Evolutionary conservation across 2,329 filamentous ascomycete genomes (phyloP).

Genomic region (Colletotrichum sansevieriae): DNA sequence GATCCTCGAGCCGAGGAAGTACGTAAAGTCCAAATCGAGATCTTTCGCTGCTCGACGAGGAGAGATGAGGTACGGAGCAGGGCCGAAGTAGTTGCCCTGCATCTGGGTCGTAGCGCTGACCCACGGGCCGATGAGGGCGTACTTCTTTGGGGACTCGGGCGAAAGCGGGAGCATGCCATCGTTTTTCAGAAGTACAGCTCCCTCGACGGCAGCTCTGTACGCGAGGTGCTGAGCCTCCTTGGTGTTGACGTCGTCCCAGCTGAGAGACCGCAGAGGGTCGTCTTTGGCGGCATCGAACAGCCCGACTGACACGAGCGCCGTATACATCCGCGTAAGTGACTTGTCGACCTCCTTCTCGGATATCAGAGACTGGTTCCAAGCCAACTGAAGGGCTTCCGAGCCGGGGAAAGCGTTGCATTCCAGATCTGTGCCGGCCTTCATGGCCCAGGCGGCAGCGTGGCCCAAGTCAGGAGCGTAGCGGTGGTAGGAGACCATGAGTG

Average conservation of each 20-base stretch:
- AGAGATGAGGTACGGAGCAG: slow-evolving; percentile 42
- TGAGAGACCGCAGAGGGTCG: slow-evolving; percentile 63
- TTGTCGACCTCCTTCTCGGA: slow-evolving; percentile 53
- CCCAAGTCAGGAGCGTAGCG: slow-evolving; percentile 43
- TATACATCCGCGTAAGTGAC: slow-evolving; percentile 65
- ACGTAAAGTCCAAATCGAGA: slow-evolving; percentile 48
- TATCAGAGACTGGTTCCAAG: slow-evolving; percentile 50
- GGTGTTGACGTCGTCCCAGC: slow-evolving; percentile 68
- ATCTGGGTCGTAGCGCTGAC: slow-evolving; percentile 49
- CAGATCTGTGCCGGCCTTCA: slow-evolving; percentile 54
- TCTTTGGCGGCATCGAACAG: slow-evolving; percentile 66
- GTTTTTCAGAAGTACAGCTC: slow-evolving; percentile 67
- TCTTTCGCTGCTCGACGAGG: slow-evolving; percentile 43
- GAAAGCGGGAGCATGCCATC: slow-evolving; percentile 62
- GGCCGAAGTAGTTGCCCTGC: slow-evolving; percentile 43
- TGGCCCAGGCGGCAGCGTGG: slow-evolving; percentile 51
- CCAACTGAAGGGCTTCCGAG: slow-evolving; percentile 39
- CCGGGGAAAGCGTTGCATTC: slow-evolving; percentile 44
- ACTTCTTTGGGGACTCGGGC: slow-evolving; percentile 44
- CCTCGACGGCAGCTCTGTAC: slow-evolving; percentile 59
- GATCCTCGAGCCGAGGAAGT: slow-evolving; percentile 47
- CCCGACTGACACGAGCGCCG: slow-evolving; percentile 66
- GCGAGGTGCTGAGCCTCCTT: slow-evolving; percentile 67
- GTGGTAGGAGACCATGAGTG: slow-evolving; percentile 34
- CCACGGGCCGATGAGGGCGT: slow-evolving; percentile 51